A percentile compares a stretch with the other conserved stretches of the same genome.
Conservation (phyloP, 2,329 filamentous ascomycete species). For the Colletotrichum sp. region DNA sequence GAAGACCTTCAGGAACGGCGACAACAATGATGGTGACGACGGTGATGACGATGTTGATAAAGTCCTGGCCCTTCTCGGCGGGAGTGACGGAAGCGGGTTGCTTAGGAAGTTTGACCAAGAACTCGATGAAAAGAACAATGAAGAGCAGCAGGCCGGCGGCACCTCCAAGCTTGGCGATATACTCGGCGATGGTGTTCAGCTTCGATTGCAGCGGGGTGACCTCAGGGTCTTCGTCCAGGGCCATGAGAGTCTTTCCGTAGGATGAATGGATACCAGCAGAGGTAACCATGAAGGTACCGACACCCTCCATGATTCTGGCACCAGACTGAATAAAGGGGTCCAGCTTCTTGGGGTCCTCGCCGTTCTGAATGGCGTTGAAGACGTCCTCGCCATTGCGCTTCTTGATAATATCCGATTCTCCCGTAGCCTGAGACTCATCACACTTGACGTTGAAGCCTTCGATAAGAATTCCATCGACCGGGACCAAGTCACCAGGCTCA, state of each 20-base stretch:
- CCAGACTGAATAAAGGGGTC: constrained; percentile 89
- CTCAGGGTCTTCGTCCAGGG: constrained; percentile 74
- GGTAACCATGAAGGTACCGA: constrained; percentile 77
- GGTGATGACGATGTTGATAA: constrained; percentile 78
- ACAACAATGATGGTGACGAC: constrained; percentile 83
- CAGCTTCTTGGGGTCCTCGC: constrained; percentile 71
- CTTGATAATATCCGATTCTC: constrained; percentile 77
- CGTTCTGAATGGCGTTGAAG: constrained; percentile 70
- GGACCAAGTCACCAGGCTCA: constrained; percentile 78
- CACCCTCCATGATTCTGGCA: constrained; percentile 76
- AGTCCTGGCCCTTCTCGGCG: constrained; percentile 78
- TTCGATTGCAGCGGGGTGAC: constrained; percentile 80
- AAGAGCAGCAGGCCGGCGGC: constrained; percentile 81
- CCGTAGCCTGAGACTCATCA: constrained; percentile 80
- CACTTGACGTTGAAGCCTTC: constrained; percentile 77
- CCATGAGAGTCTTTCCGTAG: constrained; percentile 78
- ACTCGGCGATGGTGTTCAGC: constrained; percentile 76
- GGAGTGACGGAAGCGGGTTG: constrained; percentile 54
- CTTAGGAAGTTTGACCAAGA: constrained; percentile 71
- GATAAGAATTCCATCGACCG: constrained; percentile 76
- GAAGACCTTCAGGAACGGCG: constrained; percentile 78
- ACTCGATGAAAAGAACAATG: constrained; percentile 84
- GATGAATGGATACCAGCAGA: constrained; percentile 76
- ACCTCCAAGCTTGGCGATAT: constrained; percentile 80
- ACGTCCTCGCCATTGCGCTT: constrained; percentile 73